Evolutionary conservation across 73 alveolate genomes (phyloP).

Genomic region (Paramecium caudatum): DNA sequence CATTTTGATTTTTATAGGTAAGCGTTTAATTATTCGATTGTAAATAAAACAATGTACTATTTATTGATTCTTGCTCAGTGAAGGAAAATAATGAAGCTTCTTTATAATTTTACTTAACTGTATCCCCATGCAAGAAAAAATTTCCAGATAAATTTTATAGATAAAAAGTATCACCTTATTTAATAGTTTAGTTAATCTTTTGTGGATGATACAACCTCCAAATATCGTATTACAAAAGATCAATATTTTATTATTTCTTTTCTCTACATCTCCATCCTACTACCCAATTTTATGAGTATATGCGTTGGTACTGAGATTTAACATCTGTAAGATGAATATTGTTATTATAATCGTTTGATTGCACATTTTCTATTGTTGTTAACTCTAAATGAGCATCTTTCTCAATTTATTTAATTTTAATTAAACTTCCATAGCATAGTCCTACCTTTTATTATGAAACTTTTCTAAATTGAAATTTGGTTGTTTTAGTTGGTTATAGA

Average conservation of each 20-base stretch:
- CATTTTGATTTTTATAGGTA: background rate
- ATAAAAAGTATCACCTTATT: slow-evolving; percentile 13
- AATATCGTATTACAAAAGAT: background rate
- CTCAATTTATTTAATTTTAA: slow-evolving; percentile 23
- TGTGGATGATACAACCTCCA: slow-evolving; percentile 37
- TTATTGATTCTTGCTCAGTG: background rate
- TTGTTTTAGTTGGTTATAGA: background rate
- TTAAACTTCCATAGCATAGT: slow-evolving; percentile 24
- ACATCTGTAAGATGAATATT: slow-evolving; percentile 26
- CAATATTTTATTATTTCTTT: background rate
- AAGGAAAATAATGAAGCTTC: slow-evolving; percentile 11
- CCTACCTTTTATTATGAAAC: too few species aligned
- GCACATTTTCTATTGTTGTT: background rate
- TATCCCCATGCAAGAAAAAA: background rate
- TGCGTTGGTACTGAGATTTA: background rate
- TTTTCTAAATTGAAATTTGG: background rate
- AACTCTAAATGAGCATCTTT: slow-evolving; percentile 5
- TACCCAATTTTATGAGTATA: background rate
- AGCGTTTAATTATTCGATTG: background rate
- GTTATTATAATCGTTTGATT: background rate
- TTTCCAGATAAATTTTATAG: slow-evolving; percentile 27
- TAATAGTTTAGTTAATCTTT: background rate
- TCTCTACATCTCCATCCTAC: background rate
- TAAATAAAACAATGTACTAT: slow-evolving; percentile 8
- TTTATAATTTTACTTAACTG: background rate